Evolutionary conservation across 768 basidiomycete species (phyloP), one percentile per base, ranked within the genome.

Genomic region (Tulasnella sp.): DNA sequence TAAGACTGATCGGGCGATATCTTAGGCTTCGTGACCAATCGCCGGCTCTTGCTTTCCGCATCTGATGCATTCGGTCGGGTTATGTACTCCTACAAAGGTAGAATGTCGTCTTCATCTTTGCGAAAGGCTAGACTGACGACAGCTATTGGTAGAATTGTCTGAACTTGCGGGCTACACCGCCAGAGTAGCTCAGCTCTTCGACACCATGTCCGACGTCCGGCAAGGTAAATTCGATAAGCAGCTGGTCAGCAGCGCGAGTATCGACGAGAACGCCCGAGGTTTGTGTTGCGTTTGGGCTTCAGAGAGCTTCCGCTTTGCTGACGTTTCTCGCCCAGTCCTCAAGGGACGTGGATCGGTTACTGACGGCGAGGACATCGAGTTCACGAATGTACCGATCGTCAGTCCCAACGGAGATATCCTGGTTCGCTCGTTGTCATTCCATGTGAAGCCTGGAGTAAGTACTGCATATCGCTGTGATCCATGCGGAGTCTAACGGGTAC

Each of bases 101-200:
- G 19, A 39, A 67, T 1, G 2, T 36, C 45, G 1, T 22, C 25
- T 36, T n/a, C 36, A 1, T 11, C 1, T 9, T 22, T 25, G 58
- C 29, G 49, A 12, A n/a, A 38, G 31, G 8, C 22, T 52, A 64
- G 42, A 67, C 42, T 37, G 75, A 77, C 19, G 52, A 67, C 58
- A 80, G 54, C 49, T 75, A 52, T 34, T 19, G 29, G 79, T 77
- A 84, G 96, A 99, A 82, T 86, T 99, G 4, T 90, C 94, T 5
- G 97, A 99, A 82, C 88, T 99, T 40, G 95, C 97, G 3, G 97
- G 97, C 14, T 98, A 97, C 82, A 98, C 97, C 2, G 89, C 94
- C 0, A 90, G 97, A 17, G 97, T 99, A 0, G 91, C 92, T 39
- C 88, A 91, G 64, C 86, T 98, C 0, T 87, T 99, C 11, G 93